Base-by-base conservation (phyloP, 345 rosid genomes). In the Raphanus sativus region DNA sequence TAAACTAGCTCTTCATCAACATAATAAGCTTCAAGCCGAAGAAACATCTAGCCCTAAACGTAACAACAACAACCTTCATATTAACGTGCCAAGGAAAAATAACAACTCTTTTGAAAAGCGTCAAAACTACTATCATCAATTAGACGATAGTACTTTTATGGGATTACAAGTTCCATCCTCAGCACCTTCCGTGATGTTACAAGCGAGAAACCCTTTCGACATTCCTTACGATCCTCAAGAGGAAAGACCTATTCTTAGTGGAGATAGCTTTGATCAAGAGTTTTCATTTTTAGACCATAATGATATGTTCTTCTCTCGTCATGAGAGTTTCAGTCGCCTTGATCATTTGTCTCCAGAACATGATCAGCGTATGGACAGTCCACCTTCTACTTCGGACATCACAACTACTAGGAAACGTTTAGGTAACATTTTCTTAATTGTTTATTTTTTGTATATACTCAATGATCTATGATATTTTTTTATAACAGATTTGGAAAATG, bases 141-240 rank as follows among this genome's bases (percentile, higher is more conserved):
- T 80, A 1, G 69, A 74, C 25, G 54, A 48, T 48, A 26, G 34
- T 62, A 62, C 66, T 5, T 74, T 66, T 61, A 34, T 12, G 32
- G 83, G 74, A 29, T n/a, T 77, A 32, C 84, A 81, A 15, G 59
- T 86, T 32, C 98, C 98, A 29, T 86, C 92, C 34, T 92, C 98
- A 24, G 99, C 99, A 1, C 99, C 99, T 71, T 90, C 96, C 3
- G 59, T 87, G 70, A 30, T 92, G 86, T 65, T 85, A 73, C 90
- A 86, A 34, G 69, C 59, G 4, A 77, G 87, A 64, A 91, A 88
- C 69, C 97, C 97, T 6, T 92, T 92, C 50, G 98, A 95, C 67
- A 85, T 92, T 65, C 98, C 98, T 3, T 91, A 91, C 60, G 98
- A 89, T 16, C 96, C 94, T 36, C 80, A 60, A 0, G 99, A 92